Evolutionary conservation across 208 protist species (phyloP).

Genomic region (Wallacemonas sp.): DNA sequence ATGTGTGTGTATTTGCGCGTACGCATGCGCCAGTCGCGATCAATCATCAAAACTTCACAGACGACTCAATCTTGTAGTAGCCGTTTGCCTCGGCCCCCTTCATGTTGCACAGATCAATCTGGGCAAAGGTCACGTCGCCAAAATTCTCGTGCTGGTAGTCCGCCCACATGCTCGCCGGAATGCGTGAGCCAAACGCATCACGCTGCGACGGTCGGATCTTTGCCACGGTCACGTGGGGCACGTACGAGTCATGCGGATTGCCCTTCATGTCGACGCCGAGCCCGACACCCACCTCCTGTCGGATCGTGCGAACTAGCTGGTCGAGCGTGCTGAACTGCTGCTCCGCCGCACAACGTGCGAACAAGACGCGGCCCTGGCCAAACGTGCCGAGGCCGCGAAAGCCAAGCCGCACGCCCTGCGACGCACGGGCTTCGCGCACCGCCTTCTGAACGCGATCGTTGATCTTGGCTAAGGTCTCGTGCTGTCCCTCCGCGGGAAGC

Average conservation of each 20-base stretch:
- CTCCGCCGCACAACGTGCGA: constrained; percentile 64
- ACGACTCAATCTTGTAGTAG: constrained; percentile 73
- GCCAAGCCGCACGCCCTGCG: constrained; percentile 62
- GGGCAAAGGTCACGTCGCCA: constrained; percentile 78
- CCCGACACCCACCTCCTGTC: constrained; percentile 45
- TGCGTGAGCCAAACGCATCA: constrained; percentile 45
- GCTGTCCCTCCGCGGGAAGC: constrained; percentile 27
- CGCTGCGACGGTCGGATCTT: constrained; percentile 71
- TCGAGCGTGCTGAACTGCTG: constrained; percentile 67
- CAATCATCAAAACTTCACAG: constrained; percentile 16
- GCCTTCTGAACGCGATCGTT: constrained; percentile 52
- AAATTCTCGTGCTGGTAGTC: constrained; percentile 82
- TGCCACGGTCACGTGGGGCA: constrained; percentile 86
- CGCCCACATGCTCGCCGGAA: constrained; percentile 67
- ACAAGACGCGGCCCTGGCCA: constrained; percentile 74
- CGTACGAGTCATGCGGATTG: constrained; percentile 89
- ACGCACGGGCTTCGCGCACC: constrained; percentile 26
- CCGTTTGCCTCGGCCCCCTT: constrained; percentile 41
- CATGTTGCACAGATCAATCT: constrained; percentile 81
- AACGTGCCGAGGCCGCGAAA: constrained; percentile 88
- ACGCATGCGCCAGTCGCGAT: not conserved
- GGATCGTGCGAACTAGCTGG: constrained; percentile 49
- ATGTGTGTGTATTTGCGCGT: not conserved
- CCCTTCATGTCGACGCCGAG: constrained; percentile 83
- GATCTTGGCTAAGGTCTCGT: constrained; percentile 32